phyloP scores from a whole-genome alignment of 2,329 filamentous ascomycete species.

The Apiospora koreana region DNA sequence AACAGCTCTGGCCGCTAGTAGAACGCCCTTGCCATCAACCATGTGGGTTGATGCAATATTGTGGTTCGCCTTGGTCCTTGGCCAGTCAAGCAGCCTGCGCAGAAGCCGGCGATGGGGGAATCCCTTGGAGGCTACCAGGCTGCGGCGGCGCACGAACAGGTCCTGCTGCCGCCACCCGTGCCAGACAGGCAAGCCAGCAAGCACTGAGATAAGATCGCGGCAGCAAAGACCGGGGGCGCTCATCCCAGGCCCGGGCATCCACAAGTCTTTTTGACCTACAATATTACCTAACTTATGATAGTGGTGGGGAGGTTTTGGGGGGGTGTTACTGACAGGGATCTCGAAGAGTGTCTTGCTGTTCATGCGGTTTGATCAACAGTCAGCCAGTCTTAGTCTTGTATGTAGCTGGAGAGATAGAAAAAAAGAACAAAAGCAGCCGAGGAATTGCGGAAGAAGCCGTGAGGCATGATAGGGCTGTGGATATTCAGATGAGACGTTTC shows the following conservation, averaged over 20 bases:
- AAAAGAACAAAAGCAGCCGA: background rate
- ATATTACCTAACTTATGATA: too few species aligned
- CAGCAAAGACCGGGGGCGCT: conserved; percentile 8
- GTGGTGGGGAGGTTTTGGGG: conserved; percentile 12
- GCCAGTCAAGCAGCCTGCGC: background rate
- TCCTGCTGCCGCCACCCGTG: conserved; percentile 11
- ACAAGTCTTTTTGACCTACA: background rate
- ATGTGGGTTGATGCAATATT: conserved; percentile 6
- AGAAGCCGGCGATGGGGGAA: background rate
- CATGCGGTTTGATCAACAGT: conserved; percentile 3
- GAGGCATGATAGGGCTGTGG: conserved; percentile 1
- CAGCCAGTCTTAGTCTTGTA: background rate
- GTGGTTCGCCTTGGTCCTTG: background rate
- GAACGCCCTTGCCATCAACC: background rate
- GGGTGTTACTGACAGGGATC: conserved; percentile 6
- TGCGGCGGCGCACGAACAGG: conserved; percentile 6
- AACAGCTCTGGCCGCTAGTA: background rate
- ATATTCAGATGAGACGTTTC: background rate
- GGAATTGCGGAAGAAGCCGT: background rate
- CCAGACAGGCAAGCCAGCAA: background rate
- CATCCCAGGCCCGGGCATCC: conserved; percentile 9
- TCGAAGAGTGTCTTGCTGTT: background rate
- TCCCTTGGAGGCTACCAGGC: background rate
- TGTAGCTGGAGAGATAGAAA: too few species aligned
- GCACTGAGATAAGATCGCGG: conserved; percentile 11